Conservation (phyloP, 495 filamentous ascomycete genomes). For the Penicillium angulare region DNA sequence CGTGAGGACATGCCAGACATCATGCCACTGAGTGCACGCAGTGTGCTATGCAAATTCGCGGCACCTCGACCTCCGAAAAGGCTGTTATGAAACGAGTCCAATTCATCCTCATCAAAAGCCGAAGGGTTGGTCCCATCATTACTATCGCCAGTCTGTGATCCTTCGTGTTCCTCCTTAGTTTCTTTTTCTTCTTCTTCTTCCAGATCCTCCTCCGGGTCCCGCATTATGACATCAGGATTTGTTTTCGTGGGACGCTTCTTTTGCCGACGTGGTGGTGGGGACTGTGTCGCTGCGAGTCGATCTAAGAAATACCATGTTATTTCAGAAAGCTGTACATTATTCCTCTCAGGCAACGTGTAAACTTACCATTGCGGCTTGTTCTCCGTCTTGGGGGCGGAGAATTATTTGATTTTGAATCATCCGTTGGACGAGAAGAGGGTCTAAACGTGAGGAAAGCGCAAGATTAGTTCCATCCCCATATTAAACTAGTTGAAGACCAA, state of each 20-base stretch:
- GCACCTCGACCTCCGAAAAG: constrained; percentile 68
- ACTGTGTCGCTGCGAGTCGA: constrained; percentile 32
- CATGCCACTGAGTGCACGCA: constrained; percentile 86
- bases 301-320: constrained; percentile 19
- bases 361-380: constrained; percentile 55
- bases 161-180: constrained; percentile 36
- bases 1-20: constrained; percentile 79
- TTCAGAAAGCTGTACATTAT: not conserved
- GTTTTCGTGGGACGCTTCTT: constrained; percentile 60
- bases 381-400: constrained; percentile 62
- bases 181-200: constrained; percentile 36
- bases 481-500: constrained; percentile 10
- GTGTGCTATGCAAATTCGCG: constrained; percentile 70
- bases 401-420: constrained; percentile 40
- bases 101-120: constrained; percentile 63
- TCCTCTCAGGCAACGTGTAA: not conserved
- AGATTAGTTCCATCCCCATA: not conserved
- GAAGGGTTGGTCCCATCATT: constrained; percentile 53
- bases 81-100: constrained; percentile 74
- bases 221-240: constrained; percentile 50
- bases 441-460: constrained; percentile 17
- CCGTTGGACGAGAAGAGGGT: constrained; percentile 43
- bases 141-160: constrained; percentile 56
- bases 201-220: constrained; percentile 46
- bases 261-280: constrained; percentile 35